phyloP scores from a whole-genome alignment of 1,284 basidiomycete genomes.

The Lentinula novae-zelandiae region DNA sequence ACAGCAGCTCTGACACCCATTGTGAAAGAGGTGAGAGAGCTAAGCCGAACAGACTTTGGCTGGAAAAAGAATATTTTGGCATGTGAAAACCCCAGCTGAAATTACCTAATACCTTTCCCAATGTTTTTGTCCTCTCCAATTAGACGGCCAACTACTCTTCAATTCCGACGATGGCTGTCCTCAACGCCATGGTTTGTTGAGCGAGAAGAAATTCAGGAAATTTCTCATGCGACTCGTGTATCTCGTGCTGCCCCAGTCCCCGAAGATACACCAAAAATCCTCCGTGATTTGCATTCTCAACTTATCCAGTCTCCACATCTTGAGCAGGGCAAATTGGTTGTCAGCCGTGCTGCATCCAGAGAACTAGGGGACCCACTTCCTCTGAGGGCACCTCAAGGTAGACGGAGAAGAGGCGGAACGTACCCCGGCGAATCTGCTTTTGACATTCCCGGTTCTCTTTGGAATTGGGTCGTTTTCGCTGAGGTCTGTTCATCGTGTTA shows the following conservation, averaged over 20 bases:
- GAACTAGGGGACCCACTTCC: conserved; percentile 54
- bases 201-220: conserved; percentile 19
- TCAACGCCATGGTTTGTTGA: conserved; percentile 56
- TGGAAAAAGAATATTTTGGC: not conserved
- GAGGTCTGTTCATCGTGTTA: conserved; percentile 41
- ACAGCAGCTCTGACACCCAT: conserved; percentile 69
- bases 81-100: conserved; percentile 9
- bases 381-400: conserved; percentile 49
- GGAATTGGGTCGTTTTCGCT: conserved; percentile 71
- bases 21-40: not conserved
- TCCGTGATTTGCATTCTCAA: conserved; percentile 49
- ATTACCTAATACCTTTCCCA: not conserved
- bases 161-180: not conserved
- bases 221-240: conserved; percentile 22
- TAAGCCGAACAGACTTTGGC: conserved; percentile 5
- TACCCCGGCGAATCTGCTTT: conserved; percentile 58
- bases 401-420: conserved; percentile 60
- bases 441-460: conserved; percentile 52
- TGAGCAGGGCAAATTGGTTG: conserved; percentile 50
- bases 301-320: conserved; percentile 59
- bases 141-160: not conserved
- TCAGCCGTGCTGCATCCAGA: conserved; percentile 43
- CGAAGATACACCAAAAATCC: conserved; percentile 38
- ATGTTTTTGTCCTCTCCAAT: conserved; percentile 3
- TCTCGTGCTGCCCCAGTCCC: conserved; percentile 38